phyloP scores from a whole-genome alignment of 495 filamentous ascomycete species.

The Xanthoparmelia taractica region DNA sequence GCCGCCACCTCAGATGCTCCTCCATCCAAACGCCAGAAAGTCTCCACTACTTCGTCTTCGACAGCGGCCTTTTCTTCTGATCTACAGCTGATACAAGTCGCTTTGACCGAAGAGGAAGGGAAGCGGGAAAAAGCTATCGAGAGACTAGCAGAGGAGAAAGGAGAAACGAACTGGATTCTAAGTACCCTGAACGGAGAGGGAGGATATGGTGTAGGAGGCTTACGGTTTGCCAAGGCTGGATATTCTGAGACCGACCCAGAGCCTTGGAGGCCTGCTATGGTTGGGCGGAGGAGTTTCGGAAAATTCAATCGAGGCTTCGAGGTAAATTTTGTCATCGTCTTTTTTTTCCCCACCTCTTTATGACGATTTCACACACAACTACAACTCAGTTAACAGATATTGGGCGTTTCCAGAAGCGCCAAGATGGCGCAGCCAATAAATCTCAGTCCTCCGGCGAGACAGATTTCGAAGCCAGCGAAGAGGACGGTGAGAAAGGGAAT shows the following conservation, averaged over 20 bases:
- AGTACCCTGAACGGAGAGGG: slow-evolving; percentile 12
- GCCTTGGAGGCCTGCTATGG: slow-evolving; percentile 23
- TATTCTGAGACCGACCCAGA: slow-evolving; percentile 23
- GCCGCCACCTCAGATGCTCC: slow-evolving; percentile 28
- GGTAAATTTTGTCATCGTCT: slow-evolving; percentile 23
- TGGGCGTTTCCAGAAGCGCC: slow-evolving; percentile 15
- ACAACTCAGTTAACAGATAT: not conserved
- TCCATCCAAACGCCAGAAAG: slow-evolving; percentile 50
- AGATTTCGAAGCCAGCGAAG: not conserved
- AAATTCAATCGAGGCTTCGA: slow-evolving; percentile 31
- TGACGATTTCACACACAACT: no score
- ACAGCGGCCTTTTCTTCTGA: slow-evolving; percentile 23
- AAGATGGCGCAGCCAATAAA: not conserved
- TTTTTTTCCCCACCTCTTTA: not conserved
- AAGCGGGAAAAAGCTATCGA: slow-evolving; percentile 65
- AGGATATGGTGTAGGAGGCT: slow-evolving; percentile 1
- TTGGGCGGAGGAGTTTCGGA: slow-evolving; percentile 42
- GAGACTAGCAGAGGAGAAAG: slow-evolving; percentile 61
- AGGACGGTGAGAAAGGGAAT: slow-evolving; percentile 10
- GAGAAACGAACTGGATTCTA: slow-evolving; percentile 86
- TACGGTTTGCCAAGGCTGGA: slow-evolving; percentile 18
- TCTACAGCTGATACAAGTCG: slow-evolving; percentile 52
- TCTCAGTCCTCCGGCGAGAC: slow-evolving; percentile 10
- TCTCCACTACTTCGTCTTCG: slow-evolving; percentile 8
- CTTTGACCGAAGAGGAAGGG: slow-evolving; percentile 64